Evolutionary conservation across 2,329 filamentous ascomycete species (phyloP).

Genomic region (Alternaria consortialis): DNA sequence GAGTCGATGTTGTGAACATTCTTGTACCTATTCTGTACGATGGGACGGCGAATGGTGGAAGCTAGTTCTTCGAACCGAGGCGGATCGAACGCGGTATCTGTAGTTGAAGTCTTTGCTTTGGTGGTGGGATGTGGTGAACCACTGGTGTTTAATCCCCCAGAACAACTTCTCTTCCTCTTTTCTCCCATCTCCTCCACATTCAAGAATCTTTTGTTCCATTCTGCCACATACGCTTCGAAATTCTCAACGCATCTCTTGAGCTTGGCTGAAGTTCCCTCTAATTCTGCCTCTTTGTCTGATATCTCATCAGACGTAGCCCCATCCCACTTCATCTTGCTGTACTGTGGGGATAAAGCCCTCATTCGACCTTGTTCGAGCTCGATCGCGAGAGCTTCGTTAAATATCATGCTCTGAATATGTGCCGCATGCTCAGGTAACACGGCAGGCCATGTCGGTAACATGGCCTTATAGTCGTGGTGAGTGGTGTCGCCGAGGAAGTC

Average conservation of each 20-base stretch:
- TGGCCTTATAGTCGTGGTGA: not conserved
- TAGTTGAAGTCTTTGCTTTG: not conserved
- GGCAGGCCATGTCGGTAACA: not conserved
- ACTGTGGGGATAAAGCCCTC: not conserved
- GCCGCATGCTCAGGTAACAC: no score
- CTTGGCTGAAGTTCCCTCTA: not conserved
- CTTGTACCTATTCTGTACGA: not conserved
- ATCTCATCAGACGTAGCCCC: not conserved
- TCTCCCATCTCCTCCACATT: not conserved
- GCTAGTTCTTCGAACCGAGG: not conserved
- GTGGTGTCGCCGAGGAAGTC: not conserved
- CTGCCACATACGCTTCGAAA: not conserved
- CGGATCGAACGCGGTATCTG: not conserved
- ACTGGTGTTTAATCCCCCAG: not conserved
- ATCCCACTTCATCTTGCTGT: not conserved
- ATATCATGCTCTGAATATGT: not conserved
- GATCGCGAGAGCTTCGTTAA: not conserved
- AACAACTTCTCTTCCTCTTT: not conserved
- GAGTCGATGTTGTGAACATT: not conserved
- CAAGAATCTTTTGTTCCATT: not conserved
- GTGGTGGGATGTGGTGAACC: not conserved
- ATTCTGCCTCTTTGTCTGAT: not conserved
- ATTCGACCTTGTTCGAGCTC: not conserved
- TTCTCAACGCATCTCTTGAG: not conserved
- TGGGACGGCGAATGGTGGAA: not conserved